These are phyloP conservation scores for Fusarium dimerum DNA, from an alignment of 2,329 filamentous ascomycete species.

Conservation along the genomic window DNA sequence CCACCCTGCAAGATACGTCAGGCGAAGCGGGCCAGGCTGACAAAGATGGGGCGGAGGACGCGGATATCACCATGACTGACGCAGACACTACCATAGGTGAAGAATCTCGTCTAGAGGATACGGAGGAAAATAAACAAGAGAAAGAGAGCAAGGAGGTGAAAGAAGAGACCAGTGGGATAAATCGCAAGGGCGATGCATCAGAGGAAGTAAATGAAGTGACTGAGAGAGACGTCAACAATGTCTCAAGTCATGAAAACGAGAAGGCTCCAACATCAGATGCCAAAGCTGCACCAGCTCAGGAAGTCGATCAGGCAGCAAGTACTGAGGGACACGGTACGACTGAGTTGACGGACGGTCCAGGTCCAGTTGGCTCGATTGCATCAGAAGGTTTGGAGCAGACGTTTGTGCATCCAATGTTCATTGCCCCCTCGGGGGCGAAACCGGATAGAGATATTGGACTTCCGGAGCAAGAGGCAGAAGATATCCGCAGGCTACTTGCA, in stretches of 20 bases:
- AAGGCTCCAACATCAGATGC: not conserved
- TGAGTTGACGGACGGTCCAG: slow-evolving; percentile 9
- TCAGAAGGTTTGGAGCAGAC: slow-evolving; percentile 40
- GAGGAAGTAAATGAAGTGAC: not conserved
- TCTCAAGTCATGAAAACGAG: not conserved
- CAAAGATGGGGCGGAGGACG: slow-evolving; percentile 19
- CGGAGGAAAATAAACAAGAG: slow-evolving; percentile 9
- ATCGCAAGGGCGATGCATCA: not conserved
- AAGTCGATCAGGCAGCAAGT: slow-evolving; percentile 3
- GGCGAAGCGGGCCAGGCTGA: slow-evolving; percentile 7
- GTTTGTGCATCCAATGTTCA: slow-evolving; percentile 75
- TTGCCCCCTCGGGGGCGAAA: slow-evolving; percentile 60
- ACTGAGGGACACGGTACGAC: slow-evolving; percentile 6
- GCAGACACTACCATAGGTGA: slow-evolving; percentile 22
- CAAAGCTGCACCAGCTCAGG: not conserved
- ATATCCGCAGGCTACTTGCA: slow-evolving; percentile 71
- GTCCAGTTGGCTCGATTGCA: slow-evolving; percentile 2
- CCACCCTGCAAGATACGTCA: slow-evolving; percentile 3
- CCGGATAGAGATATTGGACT: slow-evolving; percentile 73
- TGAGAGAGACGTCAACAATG: slow-evolving; percentile 8
- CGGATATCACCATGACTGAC: slow-evolving; percentile 36
- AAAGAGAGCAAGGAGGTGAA: slow-evolving; percentile 8
- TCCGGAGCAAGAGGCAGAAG: slow-evolving; percentile 73
- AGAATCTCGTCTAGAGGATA: slow-evolving; percentile 16
- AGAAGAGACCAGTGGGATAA: slow-evolving; percentile 9